Base-by-base conservation (phyloP, 2,329 filamentous ascomycete genomes). In the Aspergillus fructus region DNA sequence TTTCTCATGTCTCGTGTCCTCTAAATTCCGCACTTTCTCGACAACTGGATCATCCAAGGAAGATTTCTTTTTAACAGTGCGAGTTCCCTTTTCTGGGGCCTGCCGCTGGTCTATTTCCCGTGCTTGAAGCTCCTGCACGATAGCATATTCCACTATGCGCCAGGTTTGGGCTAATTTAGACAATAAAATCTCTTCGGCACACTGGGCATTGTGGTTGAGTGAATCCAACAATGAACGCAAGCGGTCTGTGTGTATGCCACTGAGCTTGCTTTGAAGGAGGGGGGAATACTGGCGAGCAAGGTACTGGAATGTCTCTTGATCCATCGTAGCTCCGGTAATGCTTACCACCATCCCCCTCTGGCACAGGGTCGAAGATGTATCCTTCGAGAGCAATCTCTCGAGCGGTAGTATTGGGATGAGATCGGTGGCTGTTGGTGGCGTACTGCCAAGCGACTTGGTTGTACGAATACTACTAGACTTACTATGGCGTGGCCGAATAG, bases 81-180 rank as follows among this genome's bases (percentile, higher is more conserved):
- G 62, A 50, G 63, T 61, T 24, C 60, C 58, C 24, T 66, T 65
- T 48, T 68, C 66, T 11, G 59, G 56, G 24, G 45, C 27, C 41
- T 52, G 64, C 24, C 59, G 66, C 46, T 71, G 71, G 51, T 73
- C 67, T 51, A 74, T 69, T 8, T 71, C 71, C 63, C 75, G 76
- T 41, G 65, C 59, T 55, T 73, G 73, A 27, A 85, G 74, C 58
- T 84, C 81, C 56, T 79, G 76, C 2, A 79, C 66, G 53, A 84
- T 74, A 24, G 79, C 76, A 55, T 78, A 75, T 53, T 79, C 81
- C 34, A 85, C 69, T 21, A 87, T 78, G 53, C 78, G 79, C 84
- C 84, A 88, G 19, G 83, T 83, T 61, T 86, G 81, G 33, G 85
- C 81, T 46, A 84, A 71, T 53, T 80, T 77, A 62, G 80, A 74